Evolutionary conservation across 176 grass and related monocot species (phyloP), one percentile per base, ranked within the genome.

Genomic region (Guadua angustifolia): DNA sequence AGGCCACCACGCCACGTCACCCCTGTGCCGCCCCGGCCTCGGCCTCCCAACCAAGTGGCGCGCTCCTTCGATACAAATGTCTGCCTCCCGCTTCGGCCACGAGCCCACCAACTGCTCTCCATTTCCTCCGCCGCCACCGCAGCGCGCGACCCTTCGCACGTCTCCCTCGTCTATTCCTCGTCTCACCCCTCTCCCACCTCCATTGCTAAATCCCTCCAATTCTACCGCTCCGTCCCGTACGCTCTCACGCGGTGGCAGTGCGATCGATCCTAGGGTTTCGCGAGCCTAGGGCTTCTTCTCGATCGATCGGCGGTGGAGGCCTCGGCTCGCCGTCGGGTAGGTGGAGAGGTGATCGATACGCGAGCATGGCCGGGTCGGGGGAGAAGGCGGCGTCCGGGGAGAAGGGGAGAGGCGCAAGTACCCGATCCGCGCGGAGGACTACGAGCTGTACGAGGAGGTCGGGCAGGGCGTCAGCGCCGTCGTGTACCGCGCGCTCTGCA

Each of bases 401-500:
- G 83, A 26, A 5, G 69, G 26, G 56, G 93, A 95, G 83, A 88
- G 80, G 81, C 92, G 83, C 80, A 99, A 89, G 77, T 99, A 95
- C 73, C 89, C 93, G 69, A 95, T 95, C 89, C 84, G 39, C 26
- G 83, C 59, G 24, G 91, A 94, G 36, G 93, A 99, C 81, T 99
- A 99, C 88, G 89, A 94, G 89, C 77, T 99, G 64, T 92, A 83
- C 69, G 96, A 99, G 75, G 80, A 88, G 91, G 73, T 99, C 29
- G 96, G 96, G 74, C 91, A 95, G 84, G 96, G 96, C 14, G 91
- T 84, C 85, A 95, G 93, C 70, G 96, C 93, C 26, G 53, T 92
- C 43, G 96, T 99, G 12, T 93, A 94, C 83, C 96, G 96, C 29
- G 89, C 93, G 36, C 87, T 79, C 35, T 99, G 96, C 80, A 74